Evolutionary conservation across 2,329 filamentous ascomycete species (phyloP), one percentile per base, ranked within the genome.

Genomic region (Xenoacremonium recifei): DNA sequence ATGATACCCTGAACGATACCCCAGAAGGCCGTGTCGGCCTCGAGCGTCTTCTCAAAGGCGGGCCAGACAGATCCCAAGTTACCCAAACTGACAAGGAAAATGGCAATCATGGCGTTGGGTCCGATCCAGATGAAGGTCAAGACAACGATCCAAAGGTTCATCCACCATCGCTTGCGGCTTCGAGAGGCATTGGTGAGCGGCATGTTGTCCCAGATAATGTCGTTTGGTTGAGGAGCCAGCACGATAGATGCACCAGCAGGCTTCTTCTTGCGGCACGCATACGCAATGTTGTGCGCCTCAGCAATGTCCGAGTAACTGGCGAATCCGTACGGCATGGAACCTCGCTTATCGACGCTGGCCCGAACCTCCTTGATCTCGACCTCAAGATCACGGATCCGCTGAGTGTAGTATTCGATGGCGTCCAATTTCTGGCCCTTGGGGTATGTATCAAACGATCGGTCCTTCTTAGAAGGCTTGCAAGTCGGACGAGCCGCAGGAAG

Each of bases 201-300:
- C 70, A 99, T 79, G 58, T 99, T 99, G 62, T 89, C 85, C 93
- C 93, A 99, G 51, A 99, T 95, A 39, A 99, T 80, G 62, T 97
- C 92, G 60, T 87, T 89, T 3, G 93, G 92, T 44, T 83, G 82
- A 3, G 93, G 90, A 1, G 93, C 91, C 12, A 97, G 75, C 5
- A 71, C 75, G 41, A 99, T 80, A 0, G 79, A 87, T 0, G 89
- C 83, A 5, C 89, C 89, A 30, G 87, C 76, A 0, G 89, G 88
- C 54, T 85, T 86, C 70, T 93, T 93, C 36, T 82, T 87, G 44
- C 87, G 86, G 17, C 86, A 81, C 9, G 84, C 79, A 66, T 87
- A 95, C 10, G 91, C 93, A 48, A 95, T 90, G 16, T 80, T 80
- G 60, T 99, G 93, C 1, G 93, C 89, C 55, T 95, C 88, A 44